These are phyloP conservation scores for Malus fusca DNA, from an alignment of 306 rosid genomes.

Conservation along the genomic window DNA sequence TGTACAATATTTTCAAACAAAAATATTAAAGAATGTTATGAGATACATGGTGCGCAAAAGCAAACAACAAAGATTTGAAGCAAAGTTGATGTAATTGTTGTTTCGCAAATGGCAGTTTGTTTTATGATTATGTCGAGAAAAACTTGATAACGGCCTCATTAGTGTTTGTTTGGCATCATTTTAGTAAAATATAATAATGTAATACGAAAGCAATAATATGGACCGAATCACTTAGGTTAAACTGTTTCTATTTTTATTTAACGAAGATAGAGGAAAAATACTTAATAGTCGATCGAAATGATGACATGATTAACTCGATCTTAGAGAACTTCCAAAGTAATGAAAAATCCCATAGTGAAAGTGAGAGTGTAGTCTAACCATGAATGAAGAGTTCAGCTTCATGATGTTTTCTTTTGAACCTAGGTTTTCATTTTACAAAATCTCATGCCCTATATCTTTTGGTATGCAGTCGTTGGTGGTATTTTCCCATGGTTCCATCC, in stretches of 20 bases:
- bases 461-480: no score
- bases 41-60: neutral
- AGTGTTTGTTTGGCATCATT: neutral
- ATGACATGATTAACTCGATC: no score
- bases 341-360: no score
- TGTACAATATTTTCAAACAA: neutral
- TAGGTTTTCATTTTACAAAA: no score
- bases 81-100: conserved; percentile 4
- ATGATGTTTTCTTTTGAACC: no score
- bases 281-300: neutral
- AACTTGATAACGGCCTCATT: neutral
- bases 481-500: no score
- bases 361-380: no score
- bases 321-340: no score
- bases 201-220: neutral
- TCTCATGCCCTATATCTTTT: no score
- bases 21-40: neutral
- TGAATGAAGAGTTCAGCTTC: no score
- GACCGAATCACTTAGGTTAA: neutral
- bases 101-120: neutral
- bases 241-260: neutral
- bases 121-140: neutral
- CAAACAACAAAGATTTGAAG: neutral
- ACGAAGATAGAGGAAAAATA: neutral
- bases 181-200: neutral